These are phyloP conservation scores for Brassica nigra DNA, from an alignment of 345 rosid species.

Conservation along the genomic window DNA sequence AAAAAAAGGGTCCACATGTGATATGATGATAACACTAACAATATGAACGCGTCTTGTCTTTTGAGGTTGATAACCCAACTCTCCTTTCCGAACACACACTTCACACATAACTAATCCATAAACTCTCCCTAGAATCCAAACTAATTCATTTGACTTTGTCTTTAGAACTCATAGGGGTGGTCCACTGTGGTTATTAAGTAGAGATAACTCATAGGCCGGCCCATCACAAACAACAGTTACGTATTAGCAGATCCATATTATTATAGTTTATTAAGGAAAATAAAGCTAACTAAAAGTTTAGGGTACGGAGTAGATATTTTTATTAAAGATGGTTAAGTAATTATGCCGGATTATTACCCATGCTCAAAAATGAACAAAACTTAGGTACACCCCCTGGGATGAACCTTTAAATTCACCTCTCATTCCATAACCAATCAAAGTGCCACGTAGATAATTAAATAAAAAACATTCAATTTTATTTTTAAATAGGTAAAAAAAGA, in stretches of 20 bases:
- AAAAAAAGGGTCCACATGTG: neutral
- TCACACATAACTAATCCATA: conserved; percentile 8
- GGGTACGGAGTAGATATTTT: neutral
- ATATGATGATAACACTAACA: conserved; percentile 7
- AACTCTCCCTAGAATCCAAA: neutral
- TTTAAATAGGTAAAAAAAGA: no score
- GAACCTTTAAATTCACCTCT: no score
- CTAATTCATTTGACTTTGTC: neutral
- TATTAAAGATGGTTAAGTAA: neutral
- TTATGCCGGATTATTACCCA: neutral
- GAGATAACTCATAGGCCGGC: conserved; percentile 16
- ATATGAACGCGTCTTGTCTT: conserved; percentile 7
- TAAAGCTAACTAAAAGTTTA: neutral
- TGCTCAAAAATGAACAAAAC: neutral
- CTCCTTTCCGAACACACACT: neutral
- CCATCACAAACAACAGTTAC: conserved; percentile 18
- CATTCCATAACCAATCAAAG: no score
- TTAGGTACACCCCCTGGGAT: no score
- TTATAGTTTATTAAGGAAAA: neutral
- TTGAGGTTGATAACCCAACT: conserved; percentile 31
- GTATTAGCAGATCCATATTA: conserved; percentile 15
- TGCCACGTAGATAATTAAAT: no score
- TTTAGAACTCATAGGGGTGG: conserved; percentile 21
- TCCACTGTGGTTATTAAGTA: neutral
- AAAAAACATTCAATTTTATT: no score